phyloP scores from a whole-genome alignment of 805 yeast genomes.

The Pichia scutulata region DNA sequence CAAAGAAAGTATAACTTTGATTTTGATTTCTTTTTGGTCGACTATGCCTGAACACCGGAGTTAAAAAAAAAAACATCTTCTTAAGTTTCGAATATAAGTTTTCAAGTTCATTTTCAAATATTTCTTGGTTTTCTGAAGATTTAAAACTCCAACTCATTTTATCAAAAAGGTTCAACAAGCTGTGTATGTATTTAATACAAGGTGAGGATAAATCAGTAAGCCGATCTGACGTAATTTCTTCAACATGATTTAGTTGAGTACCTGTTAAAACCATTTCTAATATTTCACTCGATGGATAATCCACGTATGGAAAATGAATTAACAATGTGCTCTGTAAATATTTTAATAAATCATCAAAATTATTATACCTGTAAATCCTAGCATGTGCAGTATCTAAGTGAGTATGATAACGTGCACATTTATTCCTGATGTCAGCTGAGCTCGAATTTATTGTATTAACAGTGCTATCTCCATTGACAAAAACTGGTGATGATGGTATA shows the following conservation, averaged over 20 bases:
- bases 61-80: not conserved
- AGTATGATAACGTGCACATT: conserved; percentile 2
- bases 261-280: conserved; percentile 4
- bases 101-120: conserved; percentile 3
- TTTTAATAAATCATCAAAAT: conserved; percentile 1
- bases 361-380: conserved; percentile 6
- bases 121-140: not conserved
- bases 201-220: not conserved
- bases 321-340: conserved; percentile 2
- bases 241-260: conserved; percentile 5
- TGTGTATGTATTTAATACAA: conserved; percentile 3
- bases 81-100: not conserved
- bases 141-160: not conserved
- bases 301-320: conserved; percentile 1
- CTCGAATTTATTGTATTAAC: not conserved
- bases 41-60: not conserved
- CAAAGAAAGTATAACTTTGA: not conserved
- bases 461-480: not conserved
- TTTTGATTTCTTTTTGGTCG: not conserved
- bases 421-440: not conserved
- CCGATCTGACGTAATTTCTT: not conserved
- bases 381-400: conserved; percentile 3
- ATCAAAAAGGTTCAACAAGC: not conserved
- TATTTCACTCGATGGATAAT: conserved; percentile 7
- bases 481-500: not conserved